These are phyloP conservation scores for Phaeophleospora eucalypticola DNA, from an alignment of 2,329 filamentous ascomycete genomes.

Conservation along the genomic window DNA sequence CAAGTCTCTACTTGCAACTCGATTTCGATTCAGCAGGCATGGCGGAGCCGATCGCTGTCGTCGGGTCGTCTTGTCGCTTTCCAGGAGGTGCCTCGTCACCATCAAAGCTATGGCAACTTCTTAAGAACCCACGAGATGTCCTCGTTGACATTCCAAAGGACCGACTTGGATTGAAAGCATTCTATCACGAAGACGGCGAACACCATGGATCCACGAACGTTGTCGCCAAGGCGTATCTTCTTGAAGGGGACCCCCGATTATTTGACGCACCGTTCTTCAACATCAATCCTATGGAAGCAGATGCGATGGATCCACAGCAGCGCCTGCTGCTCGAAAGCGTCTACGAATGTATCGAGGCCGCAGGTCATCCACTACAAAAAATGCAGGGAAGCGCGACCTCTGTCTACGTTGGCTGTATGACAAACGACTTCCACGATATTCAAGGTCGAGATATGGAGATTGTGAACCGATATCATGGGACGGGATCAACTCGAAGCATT, in stretches of 20 bases:
- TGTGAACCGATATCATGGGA: constrained; percentile 20
- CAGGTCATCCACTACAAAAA: constrained; percentile 14
- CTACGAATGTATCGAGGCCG: constrained; percentile 22
- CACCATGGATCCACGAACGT: constrained; percentile 18
- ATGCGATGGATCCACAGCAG: constrained; percentile 29
- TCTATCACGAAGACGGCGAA: constrained; percentile 21
- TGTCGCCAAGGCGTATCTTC: constrained; percentile 19
- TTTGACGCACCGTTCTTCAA: constrained; percentile 28
- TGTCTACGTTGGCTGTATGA: constrained; percentile 24
- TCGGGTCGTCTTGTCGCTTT: constrained; percentile 18
- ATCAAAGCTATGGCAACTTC: constrained; percentile 22
- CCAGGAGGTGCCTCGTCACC: constrained; percentile 19
- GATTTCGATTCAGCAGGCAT: not conserved
- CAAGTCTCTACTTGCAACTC: too few species aligned
- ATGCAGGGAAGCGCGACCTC: constrained; percentile 18
- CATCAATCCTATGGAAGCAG: constrained; percentile 20
- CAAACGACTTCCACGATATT: constrained; percentile 22
- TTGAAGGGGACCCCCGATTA: constrained; percentile 20
- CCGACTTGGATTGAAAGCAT: constrained; percentile 21
- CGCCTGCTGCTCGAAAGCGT: constrained; percentile 24
- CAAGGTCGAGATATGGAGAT: constrained; percentile 20
- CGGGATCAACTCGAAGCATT: constrained; percentile 20
- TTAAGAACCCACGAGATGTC: constrained; percentile 15
- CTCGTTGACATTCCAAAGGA: constrained; percentile 17
- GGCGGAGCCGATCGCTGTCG: constrained; percentile 13